A percentile compares a stretch with the other conserved stretches of the same genome.
Conservation (phyloP, 2,329 filamentous ascomycete species). For the Byssoonygena ceratinophila region DNA sequence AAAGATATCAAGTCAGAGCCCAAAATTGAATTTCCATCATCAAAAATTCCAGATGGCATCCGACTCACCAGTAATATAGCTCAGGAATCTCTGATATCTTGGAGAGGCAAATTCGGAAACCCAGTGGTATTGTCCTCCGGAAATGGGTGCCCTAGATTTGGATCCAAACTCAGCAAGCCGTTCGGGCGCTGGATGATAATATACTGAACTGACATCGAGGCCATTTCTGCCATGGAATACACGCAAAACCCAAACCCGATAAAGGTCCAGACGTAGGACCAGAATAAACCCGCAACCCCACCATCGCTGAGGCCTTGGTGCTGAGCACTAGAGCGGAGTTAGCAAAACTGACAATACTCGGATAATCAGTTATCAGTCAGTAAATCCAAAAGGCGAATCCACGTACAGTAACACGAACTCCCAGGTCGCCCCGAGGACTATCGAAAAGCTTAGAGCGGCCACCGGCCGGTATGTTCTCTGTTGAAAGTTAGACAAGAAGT, state of each 20-base stretch:
- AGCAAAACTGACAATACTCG: not conserved
- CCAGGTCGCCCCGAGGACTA: slow-evolving; percentile 30
- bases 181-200: not conserved
- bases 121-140: slow-evolving; percentile 51
- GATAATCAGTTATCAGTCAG: not conserved
- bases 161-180: not conserved
- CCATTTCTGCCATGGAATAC: slow-evolving; percentile 53
- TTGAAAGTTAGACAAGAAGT: not conserved
- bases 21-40: slow-evolving; percentile 23
- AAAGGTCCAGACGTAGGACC: slow-evolving; percentile 38
- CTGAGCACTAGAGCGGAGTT: slow-evolving; percentile 17
- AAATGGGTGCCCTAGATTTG: slow-evolving; percentile 40
- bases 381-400: not conserved
- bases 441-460: slow-evolving; percentile 28
- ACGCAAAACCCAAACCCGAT: slow-evolving; percentile 58
- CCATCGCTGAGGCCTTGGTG: slow-evolving; percentile 19
- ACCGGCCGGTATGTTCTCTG: slow-evolving; percentile 28
- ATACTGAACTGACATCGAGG: slow-evolving; percentile 25
- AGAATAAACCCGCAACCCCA: slow-evolving; percentile 21
- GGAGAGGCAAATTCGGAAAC: slow-evolving; percentile 45
- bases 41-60: not conserved
- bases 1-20: not conserved
- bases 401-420: slow-evolving; percentile 28
- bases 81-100: slow-evolving; percentile 43
- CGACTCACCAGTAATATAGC: slow-evolving; percentile 42